These are phyloP conservation scores for Butyriboletus appendiculatus DNA, from an alignment of 1,284 basidiomycete genomes.

Conservation along the genomic window DNA sequence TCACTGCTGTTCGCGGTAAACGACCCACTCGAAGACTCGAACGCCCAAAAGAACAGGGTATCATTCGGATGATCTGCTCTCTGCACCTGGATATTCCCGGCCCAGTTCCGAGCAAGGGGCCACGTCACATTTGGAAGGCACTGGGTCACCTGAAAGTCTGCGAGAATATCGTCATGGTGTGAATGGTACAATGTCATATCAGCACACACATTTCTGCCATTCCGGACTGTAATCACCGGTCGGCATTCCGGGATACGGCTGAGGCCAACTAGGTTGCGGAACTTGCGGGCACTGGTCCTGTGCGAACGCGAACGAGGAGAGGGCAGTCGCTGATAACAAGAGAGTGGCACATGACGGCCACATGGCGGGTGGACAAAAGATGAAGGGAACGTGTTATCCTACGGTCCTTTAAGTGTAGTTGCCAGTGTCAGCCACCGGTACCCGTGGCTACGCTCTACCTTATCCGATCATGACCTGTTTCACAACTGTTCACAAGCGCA, in stretches of 20 bases:
- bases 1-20: constrained; percentile 47
- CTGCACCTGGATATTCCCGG: constrained; percentile 68
- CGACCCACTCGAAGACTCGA: constrained; percentile 62
- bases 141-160: constrained; percentile 58
- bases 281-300: constrained; percentile 11
- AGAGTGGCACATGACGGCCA: constrained; percentile 1
- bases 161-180: constrained; percentile 39
- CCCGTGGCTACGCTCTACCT: too few species aligned
- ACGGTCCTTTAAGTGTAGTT: neutral
- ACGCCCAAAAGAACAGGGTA: constrained; percentile 66
- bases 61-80: constrained; percentile 61
- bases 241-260: constrained; percentile 32
- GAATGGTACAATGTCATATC: constrained; percentile 23
- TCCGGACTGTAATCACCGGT: constrained; percentile 50
- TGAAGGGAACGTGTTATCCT: neutral
- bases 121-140: constrained; percentile 66
- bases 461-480: too few species aligned
- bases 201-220: constrained; percentile 60
- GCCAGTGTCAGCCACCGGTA: too few species aligned
- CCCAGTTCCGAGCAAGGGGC: constrained; percentile 53
- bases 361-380: constrained; percentile 6
- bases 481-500: too few species aligned
- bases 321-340: neutral
- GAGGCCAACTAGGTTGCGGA: constrained; percentile 27
- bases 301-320: neutral